Evolutionary conservation across 2,329 filamentous ascomycete genomes (phyloP).

Genomic region (Elsinoe fawcettii): DNA sequence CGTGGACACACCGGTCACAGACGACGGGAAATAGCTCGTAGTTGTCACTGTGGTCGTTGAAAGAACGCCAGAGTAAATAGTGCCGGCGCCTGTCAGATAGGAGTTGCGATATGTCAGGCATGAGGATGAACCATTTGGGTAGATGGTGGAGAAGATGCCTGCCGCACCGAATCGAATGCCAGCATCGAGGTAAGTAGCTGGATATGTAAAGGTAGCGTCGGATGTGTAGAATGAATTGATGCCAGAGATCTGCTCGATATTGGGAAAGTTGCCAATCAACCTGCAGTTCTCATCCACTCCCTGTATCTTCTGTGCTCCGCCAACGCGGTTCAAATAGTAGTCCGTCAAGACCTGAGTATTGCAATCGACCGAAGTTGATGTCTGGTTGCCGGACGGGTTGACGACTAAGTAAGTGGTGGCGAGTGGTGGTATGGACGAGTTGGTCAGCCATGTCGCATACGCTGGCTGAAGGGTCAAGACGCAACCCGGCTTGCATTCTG

Average conservation of each 20-base stretch:
- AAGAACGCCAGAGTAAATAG: background rate
- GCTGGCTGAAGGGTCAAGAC: conserved; percentile 2
- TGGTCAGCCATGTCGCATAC: conserved; percentile 4
- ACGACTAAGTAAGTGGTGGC: conserved; percentile 3
- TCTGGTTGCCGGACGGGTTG: conserved; percentile 2
- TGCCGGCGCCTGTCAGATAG: background rate
- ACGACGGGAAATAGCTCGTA: background rate
- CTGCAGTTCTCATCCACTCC: conserved; percentile 6
- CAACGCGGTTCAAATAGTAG: background rate
- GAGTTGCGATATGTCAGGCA: conserved; percentile 5
- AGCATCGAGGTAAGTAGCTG: background rate
- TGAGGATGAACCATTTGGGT: background rate
- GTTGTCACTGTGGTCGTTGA: background rate
- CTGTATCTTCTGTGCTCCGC: background rate
- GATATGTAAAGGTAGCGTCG: background rate
- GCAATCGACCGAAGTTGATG: background rate
- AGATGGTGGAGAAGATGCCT: conserved; percentile 2
- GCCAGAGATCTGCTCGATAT: conserved; percentile 1
- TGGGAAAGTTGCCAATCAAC: conserved; percentile 1
- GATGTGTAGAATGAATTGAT: conserved; percentile 7
- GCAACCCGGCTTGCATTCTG: conserved; percentile 1
- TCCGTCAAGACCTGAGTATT: conserved; percentile 7
- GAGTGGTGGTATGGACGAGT: conserved; percentile 2
- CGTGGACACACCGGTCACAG: background rate
- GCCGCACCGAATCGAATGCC: conserved; percentile 3